Conservation (phyloP, 169 alveolate species). For the Toxoplasma gondii region DNA sequence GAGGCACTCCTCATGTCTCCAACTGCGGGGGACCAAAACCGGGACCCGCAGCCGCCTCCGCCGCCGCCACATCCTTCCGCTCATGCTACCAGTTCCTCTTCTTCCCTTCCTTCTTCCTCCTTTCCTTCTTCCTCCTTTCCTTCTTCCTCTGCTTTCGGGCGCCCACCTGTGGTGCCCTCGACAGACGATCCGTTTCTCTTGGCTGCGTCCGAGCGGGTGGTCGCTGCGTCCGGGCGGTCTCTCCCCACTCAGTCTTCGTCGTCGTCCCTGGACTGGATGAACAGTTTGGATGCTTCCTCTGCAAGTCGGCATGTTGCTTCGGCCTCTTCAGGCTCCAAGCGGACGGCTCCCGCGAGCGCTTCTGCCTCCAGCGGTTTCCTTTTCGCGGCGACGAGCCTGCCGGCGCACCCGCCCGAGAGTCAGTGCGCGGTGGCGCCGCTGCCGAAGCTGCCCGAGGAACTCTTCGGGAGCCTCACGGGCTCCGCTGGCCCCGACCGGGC, state of each 20-base stretch:
- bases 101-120: background rate
- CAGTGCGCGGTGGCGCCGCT: constrained; percentile 5
- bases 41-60: background rate
- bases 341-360: background rate
- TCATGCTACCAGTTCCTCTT: background rate
- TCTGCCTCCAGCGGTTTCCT: background rate
- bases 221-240: background rate
- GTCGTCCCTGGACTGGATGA: background rate
- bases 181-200: background rate
- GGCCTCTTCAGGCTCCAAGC: background rate
- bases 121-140: background rate
- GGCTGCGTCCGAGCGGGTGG: background rate
- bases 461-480: background rate
- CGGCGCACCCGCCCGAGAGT: background rate
- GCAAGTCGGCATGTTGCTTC: background rate
- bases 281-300: background rate
- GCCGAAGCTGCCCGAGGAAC: background rate
- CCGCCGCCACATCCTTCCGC: background rate
- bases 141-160: background rate
- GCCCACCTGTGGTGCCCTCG: background rate
- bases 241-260: background rate
- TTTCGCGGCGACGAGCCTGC: constrained; percentile 13
- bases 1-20: constrained; percentile 34
- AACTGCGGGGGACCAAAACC: background rate
- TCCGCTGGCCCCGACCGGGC: background rate